Conservation (phyloP, 768 basidiomycete genomes). For the Phylloporus arenicola region DNA sequence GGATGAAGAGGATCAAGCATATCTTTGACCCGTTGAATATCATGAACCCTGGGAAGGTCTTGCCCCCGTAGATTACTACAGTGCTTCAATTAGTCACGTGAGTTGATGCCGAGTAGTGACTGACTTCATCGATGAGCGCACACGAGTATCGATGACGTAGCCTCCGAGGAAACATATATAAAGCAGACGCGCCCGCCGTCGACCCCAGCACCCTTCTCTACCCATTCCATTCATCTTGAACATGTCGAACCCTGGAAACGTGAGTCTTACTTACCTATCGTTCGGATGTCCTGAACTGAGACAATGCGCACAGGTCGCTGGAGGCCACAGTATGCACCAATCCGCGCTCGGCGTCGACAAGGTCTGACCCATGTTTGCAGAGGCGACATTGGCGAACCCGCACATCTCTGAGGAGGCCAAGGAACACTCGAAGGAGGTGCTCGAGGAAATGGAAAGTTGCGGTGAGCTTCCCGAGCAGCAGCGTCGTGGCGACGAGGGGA, state of each 20-base stretch:
- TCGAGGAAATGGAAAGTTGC: conserved; percentile 18
- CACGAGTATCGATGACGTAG: conserved; percentile 8
- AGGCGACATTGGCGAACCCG: conserved; percentile 26
- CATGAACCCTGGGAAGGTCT: conserved; percentile 88
- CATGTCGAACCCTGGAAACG: conserved; percentile 19
- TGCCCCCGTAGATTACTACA: conserved; percentile 26
- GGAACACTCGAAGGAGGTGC: conserved; percentile 20
- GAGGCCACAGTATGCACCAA: conserved; percentile 9
- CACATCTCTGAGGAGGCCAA: conserved; percentile 20
- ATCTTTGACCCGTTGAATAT: conserved; percentile 88
- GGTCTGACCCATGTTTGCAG: conserved; percentile 3
- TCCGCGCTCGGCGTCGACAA: neutral
- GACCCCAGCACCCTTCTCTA: neutral
- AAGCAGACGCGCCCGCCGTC: neutral
- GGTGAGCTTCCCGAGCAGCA: conserved; percentile 15
- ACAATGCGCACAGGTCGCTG: conserved; percentile 7
- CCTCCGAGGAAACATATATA: conserved; percentile 8
- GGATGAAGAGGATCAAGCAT: conserved; percentile 88
- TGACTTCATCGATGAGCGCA: conserved; percentile 10
- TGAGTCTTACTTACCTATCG: neutral
- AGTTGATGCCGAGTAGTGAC: neutral
- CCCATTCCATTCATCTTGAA: neutral
- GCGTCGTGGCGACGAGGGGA: neutral
- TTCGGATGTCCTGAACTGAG: neutral
- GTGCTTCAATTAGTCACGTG: neutral